A percentile compares a stretch with the other conserved stretches of the same genome.
phyloP scores from a whole-genome alignment of 129 eudicot species.

The Centrapalus pauciflorus region DNA sequence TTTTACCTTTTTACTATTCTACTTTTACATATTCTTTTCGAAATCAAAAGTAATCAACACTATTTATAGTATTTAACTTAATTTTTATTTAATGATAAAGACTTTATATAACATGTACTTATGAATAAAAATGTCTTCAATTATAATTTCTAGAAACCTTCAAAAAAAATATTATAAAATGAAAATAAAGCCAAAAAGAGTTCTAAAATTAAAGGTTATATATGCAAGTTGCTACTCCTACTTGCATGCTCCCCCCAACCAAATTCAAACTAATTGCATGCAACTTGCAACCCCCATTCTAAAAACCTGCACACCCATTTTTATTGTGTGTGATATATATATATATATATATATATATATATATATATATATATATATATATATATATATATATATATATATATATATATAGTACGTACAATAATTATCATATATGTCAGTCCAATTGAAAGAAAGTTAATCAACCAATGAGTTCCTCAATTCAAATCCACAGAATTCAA shows the following conservation, averaged over 20 bases:
- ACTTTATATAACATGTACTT: no score
- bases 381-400: neutral
- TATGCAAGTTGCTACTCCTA: constrained; percentile 32
- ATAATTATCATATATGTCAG: no score
- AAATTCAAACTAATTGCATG: constrained; percentile 38
- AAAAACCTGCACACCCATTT: constrained; percentile 12
- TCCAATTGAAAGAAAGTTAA: constrained; percentile 4
- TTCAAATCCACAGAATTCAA: constrained; percentile 50
- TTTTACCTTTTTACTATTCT: neutral
- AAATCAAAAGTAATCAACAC: no score
- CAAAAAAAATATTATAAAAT: neutral
- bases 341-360: neutral
- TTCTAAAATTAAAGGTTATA: constrained; percentile 4
- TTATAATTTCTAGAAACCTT: constrained; percentile 1
- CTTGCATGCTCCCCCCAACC: constrained; percentile 25
- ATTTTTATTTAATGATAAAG: no score
- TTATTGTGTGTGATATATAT: neutral
- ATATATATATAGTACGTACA: neutral
- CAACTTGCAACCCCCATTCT: constrained; percentile 29
- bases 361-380: neutral
- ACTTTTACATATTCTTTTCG: no score
- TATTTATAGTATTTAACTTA: no score
- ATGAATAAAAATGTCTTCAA: neutral
- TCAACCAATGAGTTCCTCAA: constrained; percentile 30
- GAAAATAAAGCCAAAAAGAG: constrained; percentile 9